Evolutionary conservation across 1,284 basidiomycete species (phyloP), one percentile per base, ranked within the genome.

Genomic region (Ustilago sp.): DNA sequence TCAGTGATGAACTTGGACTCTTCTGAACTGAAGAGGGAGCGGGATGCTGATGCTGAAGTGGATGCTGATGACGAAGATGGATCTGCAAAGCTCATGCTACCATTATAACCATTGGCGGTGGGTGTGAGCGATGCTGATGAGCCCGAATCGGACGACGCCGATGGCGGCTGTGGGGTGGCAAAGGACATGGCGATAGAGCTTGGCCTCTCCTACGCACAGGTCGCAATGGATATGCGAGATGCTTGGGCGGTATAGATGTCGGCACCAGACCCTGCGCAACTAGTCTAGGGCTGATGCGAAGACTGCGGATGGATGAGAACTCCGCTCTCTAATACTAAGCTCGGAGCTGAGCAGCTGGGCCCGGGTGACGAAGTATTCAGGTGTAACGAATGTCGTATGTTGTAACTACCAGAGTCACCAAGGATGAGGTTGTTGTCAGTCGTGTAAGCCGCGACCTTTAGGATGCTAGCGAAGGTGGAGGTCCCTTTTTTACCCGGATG

Each of bases 1-100:
- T 82, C 81, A 23, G 64, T 73, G 62, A 83, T 78, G 67, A 83
- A 83, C 31, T 71, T 74, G 53, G 78, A 67, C 68, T 83, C 81
- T 58, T 81, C 80, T 1, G 65, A 58, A 59, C 68, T 77, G 76
- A 83, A 83, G 31, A 83, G 73, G 5, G 77, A 77, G 36, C 43
- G 50, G 8, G 68, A 69, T 11, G 47, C 59, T 5, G 63, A 47
- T 35, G 68, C 50, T 38, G 68, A n/a, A 0, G 68, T 47, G 8
- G 55, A 15, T 5, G 23, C 23, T 28, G 64, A 19, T 1, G 63
- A 64, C 8, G 68, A 57, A 32, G 59, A 62, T 38, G 73, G 63
- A 63, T 69, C 67, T 39, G 47, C 39, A 19, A 70, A 70, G 51
- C 59, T 38, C 8, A 51, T 55, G 35, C 23, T 63, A 65, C 64